Base-by-base conservation (phyloP, 371 early-diverging fungal species). In the Dinochytrium kinnereticum region DNA sequence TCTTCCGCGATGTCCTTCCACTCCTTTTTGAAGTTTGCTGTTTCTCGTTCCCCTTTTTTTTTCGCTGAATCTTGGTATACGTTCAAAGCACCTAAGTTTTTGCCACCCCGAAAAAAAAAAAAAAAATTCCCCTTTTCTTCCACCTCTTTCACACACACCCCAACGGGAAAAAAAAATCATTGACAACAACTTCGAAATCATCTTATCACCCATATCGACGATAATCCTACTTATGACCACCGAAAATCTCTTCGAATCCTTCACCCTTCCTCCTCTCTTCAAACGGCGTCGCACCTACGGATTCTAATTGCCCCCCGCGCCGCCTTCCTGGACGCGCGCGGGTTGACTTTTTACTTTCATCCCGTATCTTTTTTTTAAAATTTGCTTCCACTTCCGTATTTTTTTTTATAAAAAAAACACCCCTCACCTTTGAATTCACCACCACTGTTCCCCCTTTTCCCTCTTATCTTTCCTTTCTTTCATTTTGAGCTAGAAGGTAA, bases 401-500 rank as follows among this genome's bases (percentile, higher is more conserved):
- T 44, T 19, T 44, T 44, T 44, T 44, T 19, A 13, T 7, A 13
- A 13, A 19, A 13, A 19, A 13, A 13, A 19, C 44, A 7, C 13
- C 13, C 44, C 44, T 44, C 44, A 44, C 44, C 44, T 44, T 19
- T 44, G 44, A 19, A 13, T n/a, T n/a, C n/a, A n/a, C n/a, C n/a
- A 44, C 49, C 21, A 44, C 49, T 21, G 13, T 44, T 44, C 21
- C 49, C 49, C 49, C 49, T 44, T 44, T 10, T 21, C 49, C 49
- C 49, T 44, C 49, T 21, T 44, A 10, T 44, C 10, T 44, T 44
- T 44, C 49, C 49, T 13, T 13, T 44, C 49, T 10, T 44, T 10
- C 26, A 5, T 53, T 5, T 53, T 53, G 55, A 53, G 55, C 55
- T 53, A 53, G 55, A 53, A 53, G 55, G 55, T 53, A 53, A 53